These are phyloP conservation scores for Trichoderma lentiforme DNA, from an alignment of 2,329 filamentous ascomycete genomes.

Conservation along the genomic window DNA sequence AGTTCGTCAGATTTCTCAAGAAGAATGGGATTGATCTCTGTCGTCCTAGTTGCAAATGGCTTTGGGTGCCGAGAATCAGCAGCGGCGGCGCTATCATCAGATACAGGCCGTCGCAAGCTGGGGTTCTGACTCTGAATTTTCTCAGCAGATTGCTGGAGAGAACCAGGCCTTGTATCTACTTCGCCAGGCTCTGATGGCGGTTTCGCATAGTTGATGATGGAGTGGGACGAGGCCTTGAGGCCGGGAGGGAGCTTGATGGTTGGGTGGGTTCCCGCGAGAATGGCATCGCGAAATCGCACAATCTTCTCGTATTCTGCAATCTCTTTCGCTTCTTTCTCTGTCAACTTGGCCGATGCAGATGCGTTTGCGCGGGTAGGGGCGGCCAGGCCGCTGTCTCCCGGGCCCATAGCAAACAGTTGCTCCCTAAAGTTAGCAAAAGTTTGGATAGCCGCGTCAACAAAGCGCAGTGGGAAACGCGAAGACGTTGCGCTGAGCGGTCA, in stretches of 20 bases:
- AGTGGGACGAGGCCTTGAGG: constrained; percentile 28
- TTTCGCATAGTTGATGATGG: not conserved
- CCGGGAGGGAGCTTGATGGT: constrained; percentile 54
- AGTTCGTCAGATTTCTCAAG: constrained; percentile 83
- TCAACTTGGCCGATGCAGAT: constrained; percentile 28
- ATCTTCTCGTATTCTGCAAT: constrained; percentile 75
- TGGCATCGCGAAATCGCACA: constrained; percentile 72
- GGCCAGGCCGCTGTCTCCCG: constrained; percentile 23
- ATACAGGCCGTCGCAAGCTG: not conserved
- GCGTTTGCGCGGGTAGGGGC: constrained; percentile 19
- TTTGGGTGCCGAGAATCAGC: not conserved
- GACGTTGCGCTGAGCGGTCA: not conserved
- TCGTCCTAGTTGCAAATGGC: constrained; percentile 42
- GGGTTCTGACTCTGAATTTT: not conserved
- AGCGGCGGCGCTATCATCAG: not conserved
- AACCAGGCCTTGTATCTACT: constrained; percentile 6
- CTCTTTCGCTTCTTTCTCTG: constrained; percentile 53
- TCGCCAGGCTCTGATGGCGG: constrained; percentile 21
- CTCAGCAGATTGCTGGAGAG: not conserved
- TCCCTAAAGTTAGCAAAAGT: not conserved
- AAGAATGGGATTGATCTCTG: constrained; percentile 77
- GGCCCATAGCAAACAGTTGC: constrained; percentile 26
- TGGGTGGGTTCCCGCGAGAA: constrained; percentile 73
- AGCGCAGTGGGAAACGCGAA: not conserved
- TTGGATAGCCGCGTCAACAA: not conserved